Evolutionary conservation across 768 basidiomycete species (phyloP), one percentile per base, ranked within the genome.

Genomic region (Rhodotorula sphaerocarpa): DNA sequence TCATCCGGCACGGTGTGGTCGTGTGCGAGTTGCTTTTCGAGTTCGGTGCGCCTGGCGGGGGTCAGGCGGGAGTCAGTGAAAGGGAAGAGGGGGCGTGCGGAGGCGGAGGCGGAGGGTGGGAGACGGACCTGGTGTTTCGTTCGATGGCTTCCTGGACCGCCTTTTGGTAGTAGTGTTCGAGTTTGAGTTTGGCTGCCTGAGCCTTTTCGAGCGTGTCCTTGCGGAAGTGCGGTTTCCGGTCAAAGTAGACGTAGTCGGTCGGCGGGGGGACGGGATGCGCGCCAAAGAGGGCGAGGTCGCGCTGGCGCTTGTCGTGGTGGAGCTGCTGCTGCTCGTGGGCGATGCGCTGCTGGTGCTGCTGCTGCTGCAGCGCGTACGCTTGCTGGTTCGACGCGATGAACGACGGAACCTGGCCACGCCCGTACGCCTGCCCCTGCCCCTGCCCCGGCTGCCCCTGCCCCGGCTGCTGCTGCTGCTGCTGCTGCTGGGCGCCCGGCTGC

Each of bases 151-250:
- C 82, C 74, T 96, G 91, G 45, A 99, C 95, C 2, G 89, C 89
- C 44, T 95, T 85, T 76, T 96, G 95, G 78, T 96, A 99, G 74
- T 85, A 95, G 74, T 92, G 86, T 77, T 97, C 95, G 55, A 97
- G 81, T 76, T 93, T 95, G 77, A 96, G 79, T 75, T 95, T 91
- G 4, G 92, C 92, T 44, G 82, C 83, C 86, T 67, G 65, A 0
- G 69, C 64, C 64, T 73, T 85, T 47, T 89, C 85, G 66, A 85
- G 75, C 21, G 88, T 85, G 63, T 86, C 83, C 57, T 88, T 85
- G 10, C 87, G 86, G 75, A 93, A 89, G 53, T 79, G 75, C 3
- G 85, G 81, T 47, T 81, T 85, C 65, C 93, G 82, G 70, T 92
- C 86, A 75, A 99, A 99, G 77, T 88, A 89, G 52, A 95, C 90